Base-by-base conservation (phyloP, 768 basidiomycete species). In the Termitomyces titanicus region DNA sequence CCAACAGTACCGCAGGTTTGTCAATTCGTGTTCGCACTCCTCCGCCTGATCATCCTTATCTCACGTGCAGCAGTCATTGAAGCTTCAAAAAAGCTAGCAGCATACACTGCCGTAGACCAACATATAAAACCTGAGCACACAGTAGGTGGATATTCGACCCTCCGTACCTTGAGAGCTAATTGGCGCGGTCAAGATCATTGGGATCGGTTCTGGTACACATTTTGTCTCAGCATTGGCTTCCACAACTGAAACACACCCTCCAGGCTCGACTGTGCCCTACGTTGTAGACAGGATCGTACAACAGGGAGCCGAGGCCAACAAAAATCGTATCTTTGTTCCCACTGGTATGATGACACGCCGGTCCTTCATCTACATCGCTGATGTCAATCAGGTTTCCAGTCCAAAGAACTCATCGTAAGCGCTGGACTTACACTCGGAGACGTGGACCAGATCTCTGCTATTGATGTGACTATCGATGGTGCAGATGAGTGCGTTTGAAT, bases 381-480 rank as follows among this genome's bases (percentile, higher is more conserved):
- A 62, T 31, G 15, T 47, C 42, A 33, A 46, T 47, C 58, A 79
- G 92, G 95, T 20, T 98, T 98, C 72, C 97, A 99, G 73, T 94
- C 92, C 15, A 96, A 94, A 68, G 86, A 97, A 66, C 84, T 99
- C 56, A 98, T 99, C 66, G 85, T 98, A 51, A 77, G 79, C 43
- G 84, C 86, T 24, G 81, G 85, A 6, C 76, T 97, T 13, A 81
- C 70, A 31, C 81, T 97, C 5, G 95, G 94, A 33, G 95, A 97
- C 65, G 85, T 94, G 13, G 89, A 94, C 65, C 87, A 94, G 67
- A 94, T 89, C 71, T 86, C 89, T 4, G 75, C 78, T 1, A 88
- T 98, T 52, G 97, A 99, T 64, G 92, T 98, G n/a, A 98, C 95
- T 1, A 84, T 99, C 40, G 97, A 99, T 66, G 96, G 96, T 42